Conservation (phyloP, 2,329 filamentous ascomycete species). For the Paraconiothyrium brasiliense region DNA sequence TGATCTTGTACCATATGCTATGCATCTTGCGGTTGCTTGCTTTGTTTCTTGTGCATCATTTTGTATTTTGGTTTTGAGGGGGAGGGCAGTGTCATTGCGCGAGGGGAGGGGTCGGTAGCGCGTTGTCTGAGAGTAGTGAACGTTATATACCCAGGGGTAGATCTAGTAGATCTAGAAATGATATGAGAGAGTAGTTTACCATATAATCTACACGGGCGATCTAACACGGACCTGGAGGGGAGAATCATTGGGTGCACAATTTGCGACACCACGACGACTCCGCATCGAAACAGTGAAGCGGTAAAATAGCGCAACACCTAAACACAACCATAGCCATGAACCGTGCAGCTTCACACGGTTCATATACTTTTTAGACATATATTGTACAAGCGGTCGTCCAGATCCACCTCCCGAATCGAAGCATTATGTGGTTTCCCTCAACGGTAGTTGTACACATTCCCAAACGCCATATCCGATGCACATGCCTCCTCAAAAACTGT, state of each 20-base stretch:
- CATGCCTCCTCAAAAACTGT: not conserved
- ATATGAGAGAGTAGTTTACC: constrained; percentile 18
- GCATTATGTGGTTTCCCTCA: not conserved
- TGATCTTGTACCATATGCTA: constrained; percentile 24
- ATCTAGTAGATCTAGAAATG: not conserved
- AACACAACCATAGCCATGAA: not conserved
- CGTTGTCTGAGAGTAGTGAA: constrained; percentile 14
- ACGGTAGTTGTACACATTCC: constrained; percentile 6
- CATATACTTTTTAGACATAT: constrained; percentile 6
- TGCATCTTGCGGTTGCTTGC: constrained; percentile 13
- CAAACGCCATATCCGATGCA: constrained; percentile 12
- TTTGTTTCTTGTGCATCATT: constrained; percentile 19
- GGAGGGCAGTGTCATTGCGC: constrained; percentile 1
- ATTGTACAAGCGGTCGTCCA: not conserved
- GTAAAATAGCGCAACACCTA: not conserved
- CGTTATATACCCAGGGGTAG: constrained; percentile 13
- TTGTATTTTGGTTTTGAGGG: not conserved
- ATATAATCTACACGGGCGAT: not conserved
- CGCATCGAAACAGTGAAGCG: not conserved
- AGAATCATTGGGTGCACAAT: not conserved
- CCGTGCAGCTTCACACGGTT: not conserved
- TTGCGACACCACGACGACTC: not conserved
- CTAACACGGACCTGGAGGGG: too few species aligned
- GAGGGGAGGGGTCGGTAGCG: constrained; percentile 5
- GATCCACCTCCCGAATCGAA: not conserved